Conservation (phyloP, 208 protist genomes). For the Leishmania martiniquensis region DNA sequence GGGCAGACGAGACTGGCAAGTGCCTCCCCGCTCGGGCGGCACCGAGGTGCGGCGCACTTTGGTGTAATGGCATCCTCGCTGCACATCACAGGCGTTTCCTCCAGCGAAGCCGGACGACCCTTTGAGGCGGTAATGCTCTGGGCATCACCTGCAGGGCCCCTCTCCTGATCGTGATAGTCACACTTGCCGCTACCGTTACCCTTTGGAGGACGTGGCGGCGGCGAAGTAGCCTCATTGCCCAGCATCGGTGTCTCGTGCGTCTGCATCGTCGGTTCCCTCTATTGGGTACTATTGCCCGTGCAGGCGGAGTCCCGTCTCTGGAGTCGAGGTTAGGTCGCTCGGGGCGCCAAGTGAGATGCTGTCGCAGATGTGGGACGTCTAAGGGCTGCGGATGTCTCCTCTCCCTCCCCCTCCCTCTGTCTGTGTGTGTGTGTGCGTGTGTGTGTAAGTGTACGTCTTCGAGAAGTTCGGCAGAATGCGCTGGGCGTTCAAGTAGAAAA, state of each 20-base stretch:
- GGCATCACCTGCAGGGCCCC: not conserved
- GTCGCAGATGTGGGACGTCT: no score
- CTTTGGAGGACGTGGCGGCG: conserved; percentile 27
- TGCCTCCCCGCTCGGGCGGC: not conserved
- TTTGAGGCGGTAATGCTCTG: not conserved
- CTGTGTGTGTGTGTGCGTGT: not conserved
- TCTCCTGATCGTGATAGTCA: not conserved
- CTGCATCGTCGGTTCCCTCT: not conserved
- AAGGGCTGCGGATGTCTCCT: no score
- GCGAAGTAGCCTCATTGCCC: conserved; percentile 13
- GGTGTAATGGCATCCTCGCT: not conserved
- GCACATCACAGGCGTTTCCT: not conserved
- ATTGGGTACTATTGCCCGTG: not conserved
- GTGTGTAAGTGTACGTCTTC: not conserved
- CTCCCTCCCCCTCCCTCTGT: no score
- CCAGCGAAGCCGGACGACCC: not conserved
- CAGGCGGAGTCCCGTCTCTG: not conserved
- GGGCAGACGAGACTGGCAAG: not conserved
- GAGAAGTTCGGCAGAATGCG: not conserved
- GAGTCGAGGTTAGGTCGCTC: not conserved
- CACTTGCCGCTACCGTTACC: not conserved
- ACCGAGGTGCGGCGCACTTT: not conserved
- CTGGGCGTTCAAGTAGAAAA: no score
- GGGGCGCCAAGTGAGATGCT: not conserved
- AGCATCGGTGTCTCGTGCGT: not conserved